phyloP scores from a whole-genome alignment of 2,329 filamentous ascomycete species.

The Diaporthe destruens region DNA sequence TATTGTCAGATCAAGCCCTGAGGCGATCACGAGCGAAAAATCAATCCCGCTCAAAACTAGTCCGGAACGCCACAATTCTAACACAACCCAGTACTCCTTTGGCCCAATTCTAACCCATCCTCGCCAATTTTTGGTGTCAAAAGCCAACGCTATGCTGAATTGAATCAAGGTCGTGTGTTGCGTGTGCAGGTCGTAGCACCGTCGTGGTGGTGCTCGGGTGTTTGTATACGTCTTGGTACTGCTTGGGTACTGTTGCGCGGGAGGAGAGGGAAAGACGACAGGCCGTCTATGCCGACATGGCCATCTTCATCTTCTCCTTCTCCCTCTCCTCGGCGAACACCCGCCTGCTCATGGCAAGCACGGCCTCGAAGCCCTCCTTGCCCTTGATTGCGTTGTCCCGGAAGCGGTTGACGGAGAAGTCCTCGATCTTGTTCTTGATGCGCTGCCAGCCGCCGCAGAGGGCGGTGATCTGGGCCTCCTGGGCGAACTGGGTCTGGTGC shows the following conservation, averaged over 20 bases:
- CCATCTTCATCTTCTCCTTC: constrained; percentile 56
- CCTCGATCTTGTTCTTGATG: constrained; percentile 96
- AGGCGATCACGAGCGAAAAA: constrained; percentile 34
- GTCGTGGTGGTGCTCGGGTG: constrained; percentile 4
- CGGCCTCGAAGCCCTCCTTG: constrained; percentile 93
- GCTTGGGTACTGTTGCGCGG: background rate
- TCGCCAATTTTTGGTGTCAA: constrained; percentile 27
- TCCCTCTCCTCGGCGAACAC: constrained; percentile 93
- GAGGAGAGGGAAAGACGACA: background rate
- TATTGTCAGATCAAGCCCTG: constrained; percentile 37
- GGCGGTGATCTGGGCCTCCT: constrained; percentile 93
- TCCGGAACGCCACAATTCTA: constrained; percentile 34
- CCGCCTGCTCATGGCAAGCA: constrained; percentile 91
- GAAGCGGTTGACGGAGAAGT: constrained; percentile 89
- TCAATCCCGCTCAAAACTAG: constrained; percentile 18
- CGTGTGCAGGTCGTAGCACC: constrained; percentile 37
- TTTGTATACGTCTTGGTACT: background rate
- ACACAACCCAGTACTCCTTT: constrained; percentile 30
- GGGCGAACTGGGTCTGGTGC: constrained; percentile 82
- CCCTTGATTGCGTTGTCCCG: constrained; percentile 92
- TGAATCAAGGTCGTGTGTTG: constrained; percentile 36
- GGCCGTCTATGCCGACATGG: constrained; percentile 30
- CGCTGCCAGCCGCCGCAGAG: constrained; percentile 97
- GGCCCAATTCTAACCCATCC: constrained; percentile 6
- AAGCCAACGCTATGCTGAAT: constrained; percentile 42